Evolutionary conservation across 805 yeast genomes (phyloP), one percentile per base, ranked within the genome.

Genomic region (Hanseniaspora nectarophila): DNA sequence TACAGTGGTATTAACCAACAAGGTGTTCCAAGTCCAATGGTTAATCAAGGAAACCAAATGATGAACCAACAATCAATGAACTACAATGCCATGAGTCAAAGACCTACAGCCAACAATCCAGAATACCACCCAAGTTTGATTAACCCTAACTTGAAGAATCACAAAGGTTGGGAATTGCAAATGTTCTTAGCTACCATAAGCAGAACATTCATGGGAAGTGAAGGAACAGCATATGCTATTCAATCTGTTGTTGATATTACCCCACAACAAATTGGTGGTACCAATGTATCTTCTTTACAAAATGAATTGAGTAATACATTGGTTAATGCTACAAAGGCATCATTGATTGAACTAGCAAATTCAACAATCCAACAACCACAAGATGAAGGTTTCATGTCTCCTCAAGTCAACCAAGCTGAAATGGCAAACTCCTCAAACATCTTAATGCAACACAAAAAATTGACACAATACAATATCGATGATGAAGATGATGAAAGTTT

Each of bases 401-500:
- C 55, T 20, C 7, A 66, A 67, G 42, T 37, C 26, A 37, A 37
- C 16, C 40, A 37, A 21, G 13, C 26, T 10, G 60, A 44, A 55
- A 59, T 42, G 59, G 57, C 56, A 51, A 58, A 51, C 49, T 52
- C 66, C 4, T 62, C 66, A 15, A 56, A 63, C 15, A 43, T 62
- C 44, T 58, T 69, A 23, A 54, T 68, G 54, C 71, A 68, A 56
- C 70, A 68, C 56, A 70, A 70, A 59, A 71, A 71, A 57, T 57
- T 65, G 28, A 65, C 73, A 5, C 73, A 69, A 53, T 65, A 61
- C 48, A 67, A 69, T 49, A 65, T 65, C 24, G 71, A 70, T 51
- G 76, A 73, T 55, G 85, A 80, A 57, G 85, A 82, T 60, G 82
- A 80, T 61, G 81, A 77, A 80, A 80, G 63, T 70, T 83, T 65